Evolutionary conservation across 2,329 filamentous ascomycete species (phyloP).

Genomic region (Fusarium ramigenum): DNA sequence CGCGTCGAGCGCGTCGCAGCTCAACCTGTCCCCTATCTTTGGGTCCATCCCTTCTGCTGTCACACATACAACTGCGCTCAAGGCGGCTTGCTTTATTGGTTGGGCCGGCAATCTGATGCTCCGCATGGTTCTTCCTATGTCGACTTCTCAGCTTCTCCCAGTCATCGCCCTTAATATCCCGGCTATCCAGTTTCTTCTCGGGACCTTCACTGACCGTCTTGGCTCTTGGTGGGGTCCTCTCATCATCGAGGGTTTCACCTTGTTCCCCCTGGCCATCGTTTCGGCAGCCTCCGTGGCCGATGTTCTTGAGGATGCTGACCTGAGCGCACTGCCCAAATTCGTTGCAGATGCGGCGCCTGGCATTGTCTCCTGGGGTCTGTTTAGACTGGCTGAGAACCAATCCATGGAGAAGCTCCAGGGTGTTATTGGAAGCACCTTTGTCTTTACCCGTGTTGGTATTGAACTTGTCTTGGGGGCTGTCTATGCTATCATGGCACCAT

Average conservation of each 20-base stretch:
- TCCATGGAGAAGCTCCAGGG: constrained; percentile 54
- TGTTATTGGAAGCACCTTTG: constrained; percentile 68
- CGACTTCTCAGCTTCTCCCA: constrained; percentile 68
- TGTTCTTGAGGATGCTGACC: constrained; percentile 68
- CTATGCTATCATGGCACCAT: constrained; percentile 75
- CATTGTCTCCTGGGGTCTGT: constrained; percentile 72
- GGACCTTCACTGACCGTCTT: constrained; percentile 70
- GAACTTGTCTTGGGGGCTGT: constrained; percentile 72
- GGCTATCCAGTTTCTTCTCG: constrained; percentile 75
- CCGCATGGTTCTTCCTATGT: constrained; percentile 54
- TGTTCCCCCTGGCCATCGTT: constrained; percentile 74
- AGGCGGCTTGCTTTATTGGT: constrained; percentile 73
- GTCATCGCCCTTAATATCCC: constrained; percentile 81
- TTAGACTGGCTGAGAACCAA: constrained; percentile 60
- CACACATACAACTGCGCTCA: constrained; percentile 75
- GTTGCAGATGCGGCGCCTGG: constrained; percentile 72
- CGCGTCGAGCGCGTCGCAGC: constrained; percentile 75
- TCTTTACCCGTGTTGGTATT: constrained; percentile 76
- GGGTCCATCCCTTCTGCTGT: constrained; percentile 81
- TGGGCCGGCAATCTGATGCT: constrained; percentile 74
- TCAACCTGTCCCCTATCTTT: constrained; percentile 86
- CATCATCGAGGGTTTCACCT: constrained; percentile 76
- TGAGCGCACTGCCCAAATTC: constrained; percentile 64
- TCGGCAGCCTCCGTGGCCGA: constrained; percentile 71
- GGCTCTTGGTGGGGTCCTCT: constrained; percentile 78